Evolutionary conservation across 768 basidiomycete species (phyloP).

Genomic region (Postia placenta): DNA sequence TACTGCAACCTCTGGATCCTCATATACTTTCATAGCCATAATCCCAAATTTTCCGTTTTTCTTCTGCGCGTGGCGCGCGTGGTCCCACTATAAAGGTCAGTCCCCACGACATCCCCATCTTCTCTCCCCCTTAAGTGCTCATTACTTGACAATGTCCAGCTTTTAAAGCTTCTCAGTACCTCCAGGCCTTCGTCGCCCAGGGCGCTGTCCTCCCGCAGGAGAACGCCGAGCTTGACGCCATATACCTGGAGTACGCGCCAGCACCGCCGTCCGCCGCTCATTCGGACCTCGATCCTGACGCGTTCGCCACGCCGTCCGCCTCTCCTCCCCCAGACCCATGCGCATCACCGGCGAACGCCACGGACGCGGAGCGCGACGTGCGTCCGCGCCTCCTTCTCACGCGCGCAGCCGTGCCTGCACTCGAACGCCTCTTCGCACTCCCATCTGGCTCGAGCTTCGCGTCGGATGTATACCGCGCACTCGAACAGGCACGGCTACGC

Average conservation of each 20-base stretch:
- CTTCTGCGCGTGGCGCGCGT: conserved; percentile 80
- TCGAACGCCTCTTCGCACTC: conserved; percentile 42
- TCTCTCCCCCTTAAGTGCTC: not conserved
- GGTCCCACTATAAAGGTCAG: conserved; percentile 77
- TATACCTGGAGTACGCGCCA: conserved; percentile 38
- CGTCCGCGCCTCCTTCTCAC: conserved; percentile 37
- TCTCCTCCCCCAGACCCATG: conserved; percentile 8
- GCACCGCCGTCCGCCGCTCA: not conserved
- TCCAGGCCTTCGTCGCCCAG: conserved; percentile 51
- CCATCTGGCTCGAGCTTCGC: conserved; percentile 33
- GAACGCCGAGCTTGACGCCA: conserved; percentile 45
- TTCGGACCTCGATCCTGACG: not conserved
- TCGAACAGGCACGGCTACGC: conserved; percentile 47
- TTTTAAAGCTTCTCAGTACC: conserved; percentile 64
- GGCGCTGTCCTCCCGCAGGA: conserved; percentile 52
- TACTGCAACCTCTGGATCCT: not conserved
- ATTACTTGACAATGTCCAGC: no score
- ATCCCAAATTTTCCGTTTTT: conserved; percentile 84
- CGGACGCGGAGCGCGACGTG: not conserved
- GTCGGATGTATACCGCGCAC: conserved; percentile 54
- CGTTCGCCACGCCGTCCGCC: conserved; percentile 1
- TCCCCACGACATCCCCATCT: not conserved
- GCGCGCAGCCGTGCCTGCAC: conserved; percentile 45
- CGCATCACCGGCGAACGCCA: not conserved
- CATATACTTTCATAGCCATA: conserved; percentile 40